Evolutionary conservation across 179 eudicot genomes (phyloP).

Genomic region (Corrigiola litoralis): DNA sequence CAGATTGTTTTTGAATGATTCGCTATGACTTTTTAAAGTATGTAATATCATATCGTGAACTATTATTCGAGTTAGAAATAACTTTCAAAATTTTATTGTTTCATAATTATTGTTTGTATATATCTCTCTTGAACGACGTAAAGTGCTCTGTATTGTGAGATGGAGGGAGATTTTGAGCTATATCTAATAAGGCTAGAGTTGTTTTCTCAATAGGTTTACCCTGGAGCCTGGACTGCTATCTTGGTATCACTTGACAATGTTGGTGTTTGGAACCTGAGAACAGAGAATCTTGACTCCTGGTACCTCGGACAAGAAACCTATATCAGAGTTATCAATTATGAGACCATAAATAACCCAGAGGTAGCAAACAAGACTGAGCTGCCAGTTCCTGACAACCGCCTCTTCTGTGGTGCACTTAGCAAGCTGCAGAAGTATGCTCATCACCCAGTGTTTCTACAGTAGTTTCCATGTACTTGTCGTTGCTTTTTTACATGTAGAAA

Average conservation of each 20-base stretch:
- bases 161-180: neutral
- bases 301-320: slow-evolving; percentile 92
- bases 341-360: slow-evolving; percentile 27
- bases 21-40: too few relatives aligned
- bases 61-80: too few relatives aligned
- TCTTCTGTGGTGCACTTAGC: slow-evolving; percentile 73
- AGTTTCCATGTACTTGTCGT: neutral
- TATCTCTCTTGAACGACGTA: too few relatives aligned
- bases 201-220: slow-evolving; percentile 51
- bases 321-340: slow-evolving; percentile 66
- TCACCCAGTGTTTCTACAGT: neutral
- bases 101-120: too few relatives aligned
- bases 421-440: slow-evolving; percentile 58
- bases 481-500: neutral
- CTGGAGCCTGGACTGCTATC: slow-evolving; percentile 93
- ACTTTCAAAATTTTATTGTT: too few relatives aligned
- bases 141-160: neutral
- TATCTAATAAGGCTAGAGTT: neutral
- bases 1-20: too few relatives aligned
- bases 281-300: slow-evolving; percentile 85
- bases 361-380: slow-evolving; percentile 56
- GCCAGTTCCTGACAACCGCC: slow-evolving; percentile 63
- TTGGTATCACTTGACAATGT: slow-evolving; percentile 80
- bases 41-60: too few relatives aligned
- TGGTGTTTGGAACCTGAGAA: slow-evolving; percentile 83